These are phyloP conservation scores for Athelia sp. DNA, from an alignment of 1,284 basidiomycete species.

Conservation along the genomic window DNA sequence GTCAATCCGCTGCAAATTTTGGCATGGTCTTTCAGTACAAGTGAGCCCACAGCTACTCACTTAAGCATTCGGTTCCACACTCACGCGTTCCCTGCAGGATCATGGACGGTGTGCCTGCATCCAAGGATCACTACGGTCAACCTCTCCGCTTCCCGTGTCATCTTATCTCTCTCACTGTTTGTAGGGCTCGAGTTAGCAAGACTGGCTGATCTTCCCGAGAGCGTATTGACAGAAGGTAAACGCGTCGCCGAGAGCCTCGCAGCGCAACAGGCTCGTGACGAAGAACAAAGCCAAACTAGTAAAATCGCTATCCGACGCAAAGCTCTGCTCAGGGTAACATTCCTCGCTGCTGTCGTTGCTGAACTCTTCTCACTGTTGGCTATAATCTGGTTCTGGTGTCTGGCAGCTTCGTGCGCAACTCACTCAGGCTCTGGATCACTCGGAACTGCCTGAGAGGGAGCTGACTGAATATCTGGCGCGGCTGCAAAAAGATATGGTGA, in stretches of 20 bases:
- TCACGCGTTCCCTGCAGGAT: conserved; percentile 38
- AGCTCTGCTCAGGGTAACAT: conserved; percentile 57
- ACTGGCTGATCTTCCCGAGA: conserved; percentile 73
- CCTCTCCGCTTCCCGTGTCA: neutral
- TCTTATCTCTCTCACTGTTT: conserved; percentile 1
- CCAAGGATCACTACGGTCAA: conserved; percentile 62
- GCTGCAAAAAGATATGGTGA: conserved; percentile 65
- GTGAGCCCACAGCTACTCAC: conserved; percentile 28
- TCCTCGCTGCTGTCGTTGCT: conserved; percentile 3
- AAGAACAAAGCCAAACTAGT: conserved; percentile 55
- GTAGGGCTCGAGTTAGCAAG: conserved; percentile 78
- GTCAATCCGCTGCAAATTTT: conserved; percentile 49
- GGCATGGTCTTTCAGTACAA: conserved; percentile 79
- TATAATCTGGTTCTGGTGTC: conserved; percentile 7
- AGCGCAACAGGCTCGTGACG: conserved; percentile 51
- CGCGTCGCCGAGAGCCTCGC: conserved; percentile 59
- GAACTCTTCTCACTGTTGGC: conserved; percentile 1
- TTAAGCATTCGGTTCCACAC: neutral
- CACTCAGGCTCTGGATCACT: conserved; percentile 62
- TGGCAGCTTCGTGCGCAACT: conserved; percentile 64
- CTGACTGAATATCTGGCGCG: conserved; percentile 57
- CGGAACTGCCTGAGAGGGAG: conserved; percentile 63
- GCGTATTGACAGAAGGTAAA: conserved; percentile 58
- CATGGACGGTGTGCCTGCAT: conserved; percentile 57
- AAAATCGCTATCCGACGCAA: conserved; percentile 59